These are phyloP conservation scores for Hanseniaspora lindneri DNA, from an alignment of 805 yeast species.

Conservation along the genomic window DNA sequence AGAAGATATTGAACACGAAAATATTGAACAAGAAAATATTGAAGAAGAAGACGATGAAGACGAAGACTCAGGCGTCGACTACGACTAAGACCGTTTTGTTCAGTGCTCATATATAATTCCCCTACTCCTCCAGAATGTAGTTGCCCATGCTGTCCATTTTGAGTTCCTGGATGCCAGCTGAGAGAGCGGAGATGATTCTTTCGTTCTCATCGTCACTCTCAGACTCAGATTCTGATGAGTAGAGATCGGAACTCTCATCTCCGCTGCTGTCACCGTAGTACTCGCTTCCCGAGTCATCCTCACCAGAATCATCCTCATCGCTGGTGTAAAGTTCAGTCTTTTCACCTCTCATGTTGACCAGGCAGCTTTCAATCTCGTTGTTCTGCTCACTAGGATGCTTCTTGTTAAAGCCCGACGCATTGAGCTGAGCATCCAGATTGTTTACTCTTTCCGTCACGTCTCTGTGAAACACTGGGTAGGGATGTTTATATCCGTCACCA, in stretches of 20 bases:
- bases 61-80: conserved; percentile 31
- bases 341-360: conserved; percentile 47
- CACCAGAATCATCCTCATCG: conserved; percentile 39
- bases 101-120: too few species aligned
- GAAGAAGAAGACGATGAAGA: conserved; percentile 29
- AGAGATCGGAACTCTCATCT: conserved; percentile 26
- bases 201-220: conserved; percentile 39
- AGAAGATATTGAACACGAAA: conserved; percentile 28
- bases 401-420: conserved; percentile 75
- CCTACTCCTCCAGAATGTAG: conserved; percentile 46
- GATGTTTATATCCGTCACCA: conserved; percentile 66
- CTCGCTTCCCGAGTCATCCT: conserved; percentile 21
- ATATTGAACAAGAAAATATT: conserved; percentile 29
- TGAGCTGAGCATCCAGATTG: conserved; percentile 70
- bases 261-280: conserved; percentile 22
- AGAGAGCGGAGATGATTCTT: conserved; percentile 58
- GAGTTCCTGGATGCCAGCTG: conserved; percentile 48
- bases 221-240: conserved; percentile 26
- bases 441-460: conserved; percentile 57
- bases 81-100: too few species aligned
- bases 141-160: conserved; percentile 77
- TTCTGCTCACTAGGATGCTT: conserved; percentile 39
- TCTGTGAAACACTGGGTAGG: conserved; percentile 67
- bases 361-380: conserved; percentile 61
- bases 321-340: conserved; percentile 33